Evolutionary conservation across 2,329 filamentous ascomycete genomes (phyloP).

Genomic region (Hypoxylon sp.): DNA sequence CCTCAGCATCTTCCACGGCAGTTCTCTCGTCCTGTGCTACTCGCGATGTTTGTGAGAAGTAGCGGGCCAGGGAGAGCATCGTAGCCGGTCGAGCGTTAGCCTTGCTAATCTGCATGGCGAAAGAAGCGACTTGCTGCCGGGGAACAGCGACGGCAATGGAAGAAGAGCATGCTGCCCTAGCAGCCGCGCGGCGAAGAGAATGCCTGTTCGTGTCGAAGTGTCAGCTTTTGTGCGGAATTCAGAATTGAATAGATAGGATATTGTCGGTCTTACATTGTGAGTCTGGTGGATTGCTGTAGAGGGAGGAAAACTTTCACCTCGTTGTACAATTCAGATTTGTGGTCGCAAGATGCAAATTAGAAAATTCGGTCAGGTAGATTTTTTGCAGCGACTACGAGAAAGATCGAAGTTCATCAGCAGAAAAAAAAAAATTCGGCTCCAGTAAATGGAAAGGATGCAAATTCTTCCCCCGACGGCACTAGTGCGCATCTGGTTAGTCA

Average conservation of each 20-base stretch:
- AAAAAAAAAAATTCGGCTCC: constrained; percentile 24
- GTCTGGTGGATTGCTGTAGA: background rate
- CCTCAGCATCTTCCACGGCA: constrained; percentile 26
- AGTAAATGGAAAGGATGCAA: constrained; percentile 8
- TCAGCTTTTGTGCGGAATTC: constrained; percentile 31
- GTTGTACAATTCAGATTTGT: constrained; percentile 12
- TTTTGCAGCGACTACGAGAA: constrained; percentile 6
- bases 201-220: constrained; percentile 46
- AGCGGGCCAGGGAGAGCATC: constrained; percentile 46
- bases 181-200: constrained; percentile 54
- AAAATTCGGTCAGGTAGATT: background rate
- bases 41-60: constrained; percentile 53
- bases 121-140: constrained; percentile 51
- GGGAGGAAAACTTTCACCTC: background rate
- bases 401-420: background rate
- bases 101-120: constrained; percentile 51
- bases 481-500: constrained; percentile 11
- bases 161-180: constrained; percentile 53
- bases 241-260: background rate
- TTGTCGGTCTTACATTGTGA: constrained; percentile 45
- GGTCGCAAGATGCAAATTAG: background rate
- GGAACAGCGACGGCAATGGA: constrained; percentile 48
- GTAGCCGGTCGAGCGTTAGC: constrained; percentile 44
- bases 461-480: constrained; percentile 1
- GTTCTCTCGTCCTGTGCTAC: constrained; percentile 44